Evolutionary conservation across 345 rosid genomes (phyloP), one percentile per base, ranked within the genome.

Genomic region (Euphorbia peplus): DNA sequence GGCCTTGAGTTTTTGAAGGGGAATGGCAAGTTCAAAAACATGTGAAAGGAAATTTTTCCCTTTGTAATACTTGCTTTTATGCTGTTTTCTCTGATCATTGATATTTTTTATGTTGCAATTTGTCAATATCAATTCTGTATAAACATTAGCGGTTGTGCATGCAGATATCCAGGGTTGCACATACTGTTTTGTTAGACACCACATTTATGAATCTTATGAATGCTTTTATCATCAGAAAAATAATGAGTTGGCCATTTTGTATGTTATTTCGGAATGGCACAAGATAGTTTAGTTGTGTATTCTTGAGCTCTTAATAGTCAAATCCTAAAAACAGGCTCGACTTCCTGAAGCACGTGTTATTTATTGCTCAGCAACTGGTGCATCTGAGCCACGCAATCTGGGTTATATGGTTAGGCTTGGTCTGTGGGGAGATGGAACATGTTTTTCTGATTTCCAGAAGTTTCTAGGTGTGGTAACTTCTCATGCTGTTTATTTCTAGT

Each of bases 381-480:
- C 99, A 76, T 95, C 99, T 71, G 99, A 95, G 82, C 97, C 99
- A 59, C 95, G 99, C 68, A 95, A 95, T 80, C 76, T 95, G 97
- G 99, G 97, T 64, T 95, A 95, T 80, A 95, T 95, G 99, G 95
- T 91, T 79, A 87, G 97, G 81, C 96, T 95, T 82, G 97, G 99
- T 74, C 97, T 95, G 60, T 95, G 99, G 99, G 99, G 99, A 70
- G 83, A 83, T 74, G 95, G 97, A 86, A 95, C 99, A 42, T 78
- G 84, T 79, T 95, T 95, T 71, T 52, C 66, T 56, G 95, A 85
- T 67, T 95, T 95, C 78, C 92, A 72, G 72, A 80, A 74, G 63
- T 89, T 89, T 80, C 80, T 89, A 82, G 96, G 97, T 89, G 66
- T 56, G 74, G 47, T 71, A 65, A 22, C 25, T 60, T 55, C 3